These are phyloP conservation scores for Wallacemonas sp. DNA, from an alignment of 208 protist genomes.

Conservation along the genomic window DNA sequence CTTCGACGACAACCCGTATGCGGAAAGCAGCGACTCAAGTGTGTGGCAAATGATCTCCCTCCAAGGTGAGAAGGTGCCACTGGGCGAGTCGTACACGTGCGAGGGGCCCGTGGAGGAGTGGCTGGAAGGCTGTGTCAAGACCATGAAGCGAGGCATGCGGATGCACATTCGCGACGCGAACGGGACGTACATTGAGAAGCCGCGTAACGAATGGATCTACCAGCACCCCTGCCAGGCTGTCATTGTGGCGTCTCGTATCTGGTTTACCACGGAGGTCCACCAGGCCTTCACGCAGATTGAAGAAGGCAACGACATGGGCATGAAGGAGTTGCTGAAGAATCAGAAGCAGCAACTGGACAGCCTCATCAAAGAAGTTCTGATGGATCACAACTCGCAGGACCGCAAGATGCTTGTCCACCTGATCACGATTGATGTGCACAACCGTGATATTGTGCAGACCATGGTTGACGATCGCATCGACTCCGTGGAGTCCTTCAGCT, in stretches of 20 bases:
- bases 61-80: conserved; percentile 94
- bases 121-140: conserved; percentile 93
- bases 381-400: conserved; percentile 89
- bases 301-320: conserved; percentile 97
- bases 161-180: conserved; percentile 91
- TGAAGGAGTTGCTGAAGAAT: conserved; percentile 97
- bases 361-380: conserved; percentile 94
- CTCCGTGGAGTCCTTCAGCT: conserved; percentile 94
- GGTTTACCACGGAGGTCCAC: conserved; percentile 97
- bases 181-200: conserved; percentile 95
- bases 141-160: conserved; percentile 84
- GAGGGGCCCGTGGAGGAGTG: conserved; percentile 97
- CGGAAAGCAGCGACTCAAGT: conserved; percentile 39
- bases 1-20: conserved; percentile 80
- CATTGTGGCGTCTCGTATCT: conserved; percentile 95
- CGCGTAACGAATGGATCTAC: conserved; percentile 96
- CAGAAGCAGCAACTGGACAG: conserved; percentile 93
- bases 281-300: conserved; percentile 97
- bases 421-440: conserved; percentile 98
- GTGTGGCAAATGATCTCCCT: conserved; percentile 93
- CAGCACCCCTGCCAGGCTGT: conserved; percentile 96
- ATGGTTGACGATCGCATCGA: conserved; percentile 96
- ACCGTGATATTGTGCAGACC: conserved; percentile 92
- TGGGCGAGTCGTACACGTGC: conserved; percentile 90
- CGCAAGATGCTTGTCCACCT: conserved; percentile 98